phyloP scores from a whole-genome alignment of 306 rosid species.

The Acacia melanoxylon region DNA sequence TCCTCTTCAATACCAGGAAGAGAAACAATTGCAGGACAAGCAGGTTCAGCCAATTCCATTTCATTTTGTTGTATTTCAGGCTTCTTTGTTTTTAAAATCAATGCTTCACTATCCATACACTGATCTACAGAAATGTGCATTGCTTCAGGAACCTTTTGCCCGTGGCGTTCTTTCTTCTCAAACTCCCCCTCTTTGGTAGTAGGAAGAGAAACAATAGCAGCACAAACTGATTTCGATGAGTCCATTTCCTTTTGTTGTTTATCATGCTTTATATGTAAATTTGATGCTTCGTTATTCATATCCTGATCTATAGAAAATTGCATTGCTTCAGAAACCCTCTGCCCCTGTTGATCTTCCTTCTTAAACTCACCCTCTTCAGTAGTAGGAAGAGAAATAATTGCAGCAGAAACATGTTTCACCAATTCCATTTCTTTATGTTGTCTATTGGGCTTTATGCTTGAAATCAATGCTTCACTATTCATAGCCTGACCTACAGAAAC shows the following conservation, averaged over 20 bases:
- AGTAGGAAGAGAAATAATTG: constrained; percentile 20
- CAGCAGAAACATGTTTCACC: not conserved
- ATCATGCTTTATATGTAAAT: not conserved
- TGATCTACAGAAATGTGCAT: constrained; percentile 28
- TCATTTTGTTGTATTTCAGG: not conserved
- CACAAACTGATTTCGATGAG: not conserved
- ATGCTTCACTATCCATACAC: constrained; percentile 17
- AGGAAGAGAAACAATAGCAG: constrained; percentile 26
- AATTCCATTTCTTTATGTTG: constrained; percentile 23
- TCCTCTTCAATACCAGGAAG: constrained; percentile 34
- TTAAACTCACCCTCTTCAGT: constrained; percentile 31
- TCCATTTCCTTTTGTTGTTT: not conserved
- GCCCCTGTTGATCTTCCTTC: not conserved
- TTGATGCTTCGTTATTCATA: constrained; percentile 22
- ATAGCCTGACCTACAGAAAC: too few species aligned
- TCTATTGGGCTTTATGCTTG: not conserved
- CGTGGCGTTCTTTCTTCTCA: constrained; percentile 34
- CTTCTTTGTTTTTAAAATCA: constrained; percentile 19
- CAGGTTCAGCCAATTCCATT: not conserved
- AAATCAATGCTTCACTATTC: too few species aligned
- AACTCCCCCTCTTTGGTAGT: constrained; percentile 30
- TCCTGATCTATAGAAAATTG: constrained; percentile 30
- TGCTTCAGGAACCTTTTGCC: constrained; percentile 33
- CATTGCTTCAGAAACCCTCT: constrained; percentile 33
- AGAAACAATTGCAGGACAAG: constrained; percentile 7